Base-by-base conservation (phyloP, 108 stramenopile genomes). In the Bacterosira constricta region DNA sequence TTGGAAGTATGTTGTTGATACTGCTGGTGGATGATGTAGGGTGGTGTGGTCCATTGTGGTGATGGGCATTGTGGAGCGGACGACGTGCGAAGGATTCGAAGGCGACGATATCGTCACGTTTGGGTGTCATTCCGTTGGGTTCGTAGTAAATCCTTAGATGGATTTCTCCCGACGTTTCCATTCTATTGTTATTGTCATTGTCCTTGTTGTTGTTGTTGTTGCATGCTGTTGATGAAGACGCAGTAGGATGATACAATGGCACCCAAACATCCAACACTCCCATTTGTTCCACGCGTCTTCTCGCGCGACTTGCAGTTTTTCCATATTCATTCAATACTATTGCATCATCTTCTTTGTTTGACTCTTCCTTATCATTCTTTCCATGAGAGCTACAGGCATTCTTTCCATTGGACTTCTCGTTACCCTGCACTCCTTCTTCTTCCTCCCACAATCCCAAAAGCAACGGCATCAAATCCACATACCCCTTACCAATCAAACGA, bases 31-130 rank as follows among this genome's bases (percentile, higher is more conserved):
- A 8, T 36, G 30, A 15, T 60, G 58, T 41, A 15, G 52, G 3
- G n/a, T n/a, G n/a, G n/a, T n/a, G n/a, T n/a, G 52, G 2, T 11
- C 4, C 52, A 31, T 12, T 11, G 49, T 36, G 58, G 77, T 84
- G 21, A 73, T 80, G 18, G 67, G n/a, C 50, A 20, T 72, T 36
- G 26, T 49, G 18, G 15, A 61, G 47, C 41, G 82, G 73, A 35
- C 87, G 90, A 18, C 93, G 69, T 10, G 93, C 93, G 81, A 91
- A 94, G 1, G 86, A 82, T 70, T 94, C 93, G 26, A 94, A 81
- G 9, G 90, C 89, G 5, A 90, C 90, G 27, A 88, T 65, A 71
- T 94, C 93, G 56, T 87, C 70, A 4, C 29, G 67, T 59, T 88
- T 82, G 0, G 93, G 93, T 42, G 79, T 41, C 79, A 94, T 82